Percentiles rank a stretch among this genome's conserved stretches.
Evolutionary conservation across 495 filamentous ascomycete genomes (phyloP).

Genomic region (Hypomontagnella monticulosa): DNA sequence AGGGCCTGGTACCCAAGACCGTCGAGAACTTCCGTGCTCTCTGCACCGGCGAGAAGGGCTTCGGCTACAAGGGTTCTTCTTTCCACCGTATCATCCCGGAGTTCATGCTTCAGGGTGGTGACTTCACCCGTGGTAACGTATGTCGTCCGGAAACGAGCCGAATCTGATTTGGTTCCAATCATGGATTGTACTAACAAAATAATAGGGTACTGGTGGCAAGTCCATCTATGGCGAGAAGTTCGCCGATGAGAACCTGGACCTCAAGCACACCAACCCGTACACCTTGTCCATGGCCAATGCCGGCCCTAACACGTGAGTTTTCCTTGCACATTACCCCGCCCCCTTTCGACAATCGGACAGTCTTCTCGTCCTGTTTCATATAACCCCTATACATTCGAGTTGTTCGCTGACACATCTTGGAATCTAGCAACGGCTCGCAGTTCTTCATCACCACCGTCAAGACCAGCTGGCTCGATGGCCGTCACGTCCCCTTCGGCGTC

Average conservation of each 20-base stretch:
- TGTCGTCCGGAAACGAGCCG: conserved; percentile 42
- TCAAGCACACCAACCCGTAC: conserved; percentile 69
- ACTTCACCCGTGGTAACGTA: conserved; percentile 97
- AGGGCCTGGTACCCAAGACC: conserved; percentile 88
- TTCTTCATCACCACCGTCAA: conserved; percentile 81
- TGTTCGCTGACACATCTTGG: conserved; percentile 1
- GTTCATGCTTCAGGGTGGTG: conserved; percentile 99
- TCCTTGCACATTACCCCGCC: not conserved
- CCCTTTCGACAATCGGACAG: conserved; percentile 9
- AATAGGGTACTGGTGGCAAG: conserved; percentile 82
- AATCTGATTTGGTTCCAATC: no score
- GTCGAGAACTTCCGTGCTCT: conserved; percentile 93
- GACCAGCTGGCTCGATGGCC: conserved; percentile 79
- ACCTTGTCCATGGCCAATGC: conserved; percentile 87
- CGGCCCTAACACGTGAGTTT: conserved; percentile 76
- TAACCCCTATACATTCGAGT: not conserved
- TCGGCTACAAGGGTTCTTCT: conserved; percentile 78
- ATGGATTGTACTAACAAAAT: conserved; percentile 29
- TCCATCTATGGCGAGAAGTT: conserved; percentile 92
- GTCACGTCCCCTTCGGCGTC: conserved; percentile 85
- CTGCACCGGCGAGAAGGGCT: conserved; percentile 92
- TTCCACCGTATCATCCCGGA: conserved; percentile 97
- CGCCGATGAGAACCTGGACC: conserved; percentile 78
- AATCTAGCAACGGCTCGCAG: conserved; percentile 74
- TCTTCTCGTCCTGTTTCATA: conserved; percentile 42